phyloP scores from a whole-genome alignment of 768 basidiomycete species.

The Kwoniella europaea region DNA sequence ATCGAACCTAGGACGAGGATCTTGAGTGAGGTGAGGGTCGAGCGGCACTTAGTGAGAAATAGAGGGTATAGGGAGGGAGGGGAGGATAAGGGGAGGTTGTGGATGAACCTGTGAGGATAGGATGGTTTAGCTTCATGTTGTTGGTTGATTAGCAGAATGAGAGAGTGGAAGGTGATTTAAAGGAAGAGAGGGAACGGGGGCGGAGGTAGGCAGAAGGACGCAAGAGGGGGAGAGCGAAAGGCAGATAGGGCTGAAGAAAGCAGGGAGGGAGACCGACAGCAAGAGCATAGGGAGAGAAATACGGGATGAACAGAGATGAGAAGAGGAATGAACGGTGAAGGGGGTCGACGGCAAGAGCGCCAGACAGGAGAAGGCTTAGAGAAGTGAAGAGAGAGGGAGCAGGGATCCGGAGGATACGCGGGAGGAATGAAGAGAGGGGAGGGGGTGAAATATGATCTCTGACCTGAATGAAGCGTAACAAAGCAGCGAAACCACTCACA shows the following conservation, averaged over 20 bases:
- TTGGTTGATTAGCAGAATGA: neutral
- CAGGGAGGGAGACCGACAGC: too few relatives aligned
- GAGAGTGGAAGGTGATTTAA: neutral
- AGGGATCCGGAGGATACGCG: too few relatives aligned
- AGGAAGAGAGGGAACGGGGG: too few relatives aligned
- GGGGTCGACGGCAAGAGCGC: too few relatives aligned
- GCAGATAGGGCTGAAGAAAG: too few relatives aligned
- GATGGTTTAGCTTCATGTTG: neutral
- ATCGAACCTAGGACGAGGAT: slow-evolving; percentile 19
- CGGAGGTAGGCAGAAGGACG: too few relatives aligned
- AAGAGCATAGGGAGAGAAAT: too few relatives aligned
- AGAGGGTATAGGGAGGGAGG: neutral
- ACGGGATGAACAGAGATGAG: too few relatives aligned
- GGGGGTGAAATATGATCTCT: neutral
- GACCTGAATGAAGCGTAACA: too few relatives aligned
- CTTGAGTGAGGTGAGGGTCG: slow-evolving; percentile 12
- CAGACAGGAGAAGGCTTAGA: too few relatives aligned
- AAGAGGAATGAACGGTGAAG: neutral
- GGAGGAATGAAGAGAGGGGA: neutral
- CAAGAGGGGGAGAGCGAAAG: too few relatives aligned
- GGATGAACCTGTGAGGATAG: slow-evolving; percentile 3
- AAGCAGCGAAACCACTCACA: slow-evolving; percentile 1
- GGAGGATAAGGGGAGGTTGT: slow-evolving; percentile 4
- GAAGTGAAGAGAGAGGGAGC: too few relatives aligned
- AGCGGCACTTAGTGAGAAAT: slow-evolving; percentile 6